Conservation (phyloP, 2,329 filamentous ascomycete species). For the Beauveria scarabaeidicola region DNA sequence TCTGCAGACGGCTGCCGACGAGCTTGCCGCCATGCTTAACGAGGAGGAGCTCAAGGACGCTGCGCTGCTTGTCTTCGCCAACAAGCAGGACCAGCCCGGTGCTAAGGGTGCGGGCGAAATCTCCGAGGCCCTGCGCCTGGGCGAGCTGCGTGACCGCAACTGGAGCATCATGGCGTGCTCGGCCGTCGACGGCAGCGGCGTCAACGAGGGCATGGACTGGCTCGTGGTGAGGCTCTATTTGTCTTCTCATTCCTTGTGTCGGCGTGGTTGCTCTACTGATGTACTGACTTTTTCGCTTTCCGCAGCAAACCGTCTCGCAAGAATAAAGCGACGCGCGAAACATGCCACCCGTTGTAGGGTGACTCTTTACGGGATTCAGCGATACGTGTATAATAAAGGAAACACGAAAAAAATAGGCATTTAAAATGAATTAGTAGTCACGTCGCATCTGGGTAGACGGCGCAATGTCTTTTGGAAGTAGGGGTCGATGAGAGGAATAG, state of each 20-base stretch:
- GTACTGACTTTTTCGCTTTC: not conserved
- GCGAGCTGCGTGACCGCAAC: constrained; percentile 89
- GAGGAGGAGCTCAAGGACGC: constrained; percentile 95
- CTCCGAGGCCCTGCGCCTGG: constrained; percentile 81
- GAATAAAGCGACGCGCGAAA: not conserved
- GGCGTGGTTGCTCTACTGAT: not conserved
- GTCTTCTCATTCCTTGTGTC: constrained; percentile 2
- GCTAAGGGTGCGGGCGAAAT: constrained; percentile 96
- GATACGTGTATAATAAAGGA: not conserved
- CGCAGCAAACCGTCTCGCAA: constrained; percentile 26
- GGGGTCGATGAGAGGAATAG: not conserved
- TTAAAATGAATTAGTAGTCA: constrained; percentile 8
- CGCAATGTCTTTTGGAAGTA: constrained; percentile 9
- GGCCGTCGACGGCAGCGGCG: constrained; percentile 88
- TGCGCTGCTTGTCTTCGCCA: constrained; percentile 87
- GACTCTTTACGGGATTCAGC: not conserved
- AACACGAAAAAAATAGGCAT: not conserved
- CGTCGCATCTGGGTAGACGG: constrained; percentile 21
- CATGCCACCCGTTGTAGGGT: not conserved
- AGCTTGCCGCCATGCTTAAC: constrained; percentile 89
- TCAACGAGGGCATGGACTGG: constrained; percentile 99
- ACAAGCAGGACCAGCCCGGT: constrained; percentile 97
- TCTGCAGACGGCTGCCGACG: constrained; percentile 83
- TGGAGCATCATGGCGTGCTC: constrained; percentile 99
- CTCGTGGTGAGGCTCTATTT: constrained; percentile 59